Evolutionary conservation across 1,284 basidiomycete species (phyloP).

Genomic region (Irpex lacteus): DNA sequence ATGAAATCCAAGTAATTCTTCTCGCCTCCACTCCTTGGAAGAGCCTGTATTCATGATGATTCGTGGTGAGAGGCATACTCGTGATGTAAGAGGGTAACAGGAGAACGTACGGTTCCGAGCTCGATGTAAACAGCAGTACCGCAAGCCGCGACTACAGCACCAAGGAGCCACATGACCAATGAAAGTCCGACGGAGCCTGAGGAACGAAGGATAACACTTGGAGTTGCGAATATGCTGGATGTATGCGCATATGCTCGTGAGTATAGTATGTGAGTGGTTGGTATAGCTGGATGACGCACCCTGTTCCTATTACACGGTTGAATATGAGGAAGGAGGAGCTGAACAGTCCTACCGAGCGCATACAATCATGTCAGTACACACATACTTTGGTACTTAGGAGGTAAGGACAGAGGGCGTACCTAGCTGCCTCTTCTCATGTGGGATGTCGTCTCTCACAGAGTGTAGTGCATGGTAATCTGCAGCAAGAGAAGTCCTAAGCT

Average conservation of each 20-base stretch:
- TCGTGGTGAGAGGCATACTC: background rate
- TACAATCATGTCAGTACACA: background rate
- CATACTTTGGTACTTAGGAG: too few relatives aligned
- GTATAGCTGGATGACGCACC: conserved; percentile 36
- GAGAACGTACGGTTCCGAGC: conserved; percentile 54
- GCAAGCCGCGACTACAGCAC: conserved; percentile 56
- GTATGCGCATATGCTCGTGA: background rate
- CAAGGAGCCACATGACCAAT: conserved; percentile 69
- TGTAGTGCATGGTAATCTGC: background rate
- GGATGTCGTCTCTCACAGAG: conserved; percentile 8
- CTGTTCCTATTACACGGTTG: conserved; percentile 77
- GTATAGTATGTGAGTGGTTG: background rate
- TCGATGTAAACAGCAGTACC: conserved; percentile 75
- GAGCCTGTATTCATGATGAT: conserved; percentile 36
- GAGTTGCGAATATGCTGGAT: conserved; percentile 70
- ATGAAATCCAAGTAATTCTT: conserved; percentile 77
- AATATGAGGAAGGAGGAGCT: conserved; percentile 71
- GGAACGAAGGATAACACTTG: conserved; percentile 62
- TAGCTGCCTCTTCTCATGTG: conserved; percentile 18
- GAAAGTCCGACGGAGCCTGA: conserved; percentile 65
- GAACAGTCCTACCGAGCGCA: conserved; percentile 37
- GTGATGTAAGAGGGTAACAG: background rate
- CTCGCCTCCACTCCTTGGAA: conserved; percentile 72
- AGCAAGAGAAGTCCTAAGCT: background rate
- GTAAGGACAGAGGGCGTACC: conserved; percentile 14